Evolutionary conservation across 306 rosid species (phyloP).

Genomic region (Chamaecrista fasciculata): DNA sequence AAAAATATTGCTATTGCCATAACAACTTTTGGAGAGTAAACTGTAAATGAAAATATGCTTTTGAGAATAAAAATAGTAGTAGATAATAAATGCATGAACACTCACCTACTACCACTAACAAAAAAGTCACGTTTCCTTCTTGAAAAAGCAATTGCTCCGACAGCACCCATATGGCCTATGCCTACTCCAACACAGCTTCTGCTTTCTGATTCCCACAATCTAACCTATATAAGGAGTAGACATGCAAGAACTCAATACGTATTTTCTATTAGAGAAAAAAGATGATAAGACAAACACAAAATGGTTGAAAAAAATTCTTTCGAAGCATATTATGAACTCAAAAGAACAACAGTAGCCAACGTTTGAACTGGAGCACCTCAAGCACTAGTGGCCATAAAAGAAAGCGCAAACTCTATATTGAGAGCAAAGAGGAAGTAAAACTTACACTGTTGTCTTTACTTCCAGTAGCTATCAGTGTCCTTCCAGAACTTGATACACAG

Average conservation of each 20-base stretch:
- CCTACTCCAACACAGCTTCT: conserved; percentile 81
- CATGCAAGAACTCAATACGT: conserved; percentile 1
- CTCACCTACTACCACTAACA: conserved; percentile 94
- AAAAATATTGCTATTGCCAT: not conserved
- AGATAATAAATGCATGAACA: conserved; percentile 22
- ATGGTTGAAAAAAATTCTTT: not conserved
- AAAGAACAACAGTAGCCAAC: conserved; percentile 13
- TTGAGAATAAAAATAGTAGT: not conserved
- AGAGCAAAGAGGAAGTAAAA: conserved; percentile 19
- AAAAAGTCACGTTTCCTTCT: conserved; percentile 71
- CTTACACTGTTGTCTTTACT: conserved; percentile 93
- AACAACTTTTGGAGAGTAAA: not conserved
- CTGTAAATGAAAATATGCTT: not conserved
- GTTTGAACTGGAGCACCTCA: conserved; percentile 14
- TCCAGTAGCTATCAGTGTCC: conserved; percentile 69
- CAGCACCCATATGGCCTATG: conserved; percentile 81
- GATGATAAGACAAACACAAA: not conserved
- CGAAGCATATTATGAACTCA: conserved; percentile 20
- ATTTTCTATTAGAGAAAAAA: not conserved
- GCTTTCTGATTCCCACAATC: conserved; percentile 89
- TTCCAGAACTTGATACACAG: conserved; percentile 76
- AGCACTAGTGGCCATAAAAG: conserved; percentile 19
- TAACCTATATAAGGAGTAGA: conserved; percentile 57
- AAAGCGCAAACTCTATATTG: conserved; percentile 11
- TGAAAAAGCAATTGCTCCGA: conserved; percentile 90